Percentiles rank a stretch among this genome's conserved stretches.
Conservation (phyloP, 2,329 filamentous ascomycete species). For the Penicillium verrucosum region DNA sequence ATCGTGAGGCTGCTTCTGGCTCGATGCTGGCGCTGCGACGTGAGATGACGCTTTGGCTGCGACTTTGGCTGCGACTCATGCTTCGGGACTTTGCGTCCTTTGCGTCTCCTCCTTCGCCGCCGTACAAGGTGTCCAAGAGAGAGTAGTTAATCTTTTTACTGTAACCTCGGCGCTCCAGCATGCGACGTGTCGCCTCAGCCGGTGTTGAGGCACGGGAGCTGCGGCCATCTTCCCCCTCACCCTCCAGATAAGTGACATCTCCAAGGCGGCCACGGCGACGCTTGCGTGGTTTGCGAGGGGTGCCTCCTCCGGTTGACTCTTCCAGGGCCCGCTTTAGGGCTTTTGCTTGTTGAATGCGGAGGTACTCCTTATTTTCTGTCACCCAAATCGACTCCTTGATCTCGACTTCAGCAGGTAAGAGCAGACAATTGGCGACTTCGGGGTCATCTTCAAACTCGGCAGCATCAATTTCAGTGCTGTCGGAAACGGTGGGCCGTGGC, state of each 20-base stretch:
- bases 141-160: constrained; percentile 73
- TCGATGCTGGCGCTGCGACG: constrained; percentile 30
- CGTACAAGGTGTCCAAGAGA: constrained; percentile 40
- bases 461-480: constrained; percentile 60
- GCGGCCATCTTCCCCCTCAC: constrained; percentile 58
- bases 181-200: constrained; percentile 65
- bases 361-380: constrained; percentile 89
- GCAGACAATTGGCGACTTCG: constrained; percentile 76
- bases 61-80: constrained; percentile 32
- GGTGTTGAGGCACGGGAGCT: constrained; percentile 64
- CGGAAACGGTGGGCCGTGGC: constrained; percentile 51
- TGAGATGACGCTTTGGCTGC: constrained; percentile 34
- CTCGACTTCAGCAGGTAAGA: constrained; percentile 68
- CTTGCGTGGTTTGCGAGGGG: constrained; percentile 48
- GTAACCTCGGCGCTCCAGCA: constrained; percentile 65
- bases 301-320: constrained; percentile 46
- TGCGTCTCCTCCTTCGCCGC: constrained; percentile 33
- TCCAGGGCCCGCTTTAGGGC: constrained; percentile 67
- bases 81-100: constrained; percentile 32
- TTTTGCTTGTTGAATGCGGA: constrained; percentile 82
- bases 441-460: constrained; percentile 86
- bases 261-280: constrained; percentile 47
- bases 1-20: constrained; percentile 17
- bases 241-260: constrained; percentile 45
- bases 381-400: constrained; percentile 94